Evolutionary conservation across 345 rosid genomes (phyloP).

Genomic region (Clausena lansium): DNA sequence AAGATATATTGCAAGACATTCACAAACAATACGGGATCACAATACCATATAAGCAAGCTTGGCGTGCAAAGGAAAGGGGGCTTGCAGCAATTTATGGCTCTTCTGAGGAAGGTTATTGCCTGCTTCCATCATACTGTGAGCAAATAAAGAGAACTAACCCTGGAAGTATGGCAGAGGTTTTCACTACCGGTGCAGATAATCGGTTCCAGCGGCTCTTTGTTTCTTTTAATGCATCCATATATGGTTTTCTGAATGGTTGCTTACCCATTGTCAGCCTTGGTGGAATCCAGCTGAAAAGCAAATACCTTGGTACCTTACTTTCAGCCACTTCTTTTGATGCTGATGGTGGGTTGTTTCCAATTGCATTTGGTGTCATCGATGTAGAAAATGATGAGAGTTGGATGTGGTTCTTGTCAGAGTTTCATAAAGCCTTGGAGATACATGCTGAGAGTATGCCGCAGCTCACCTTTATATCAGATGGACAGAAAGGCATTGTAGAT

Average conservation of each 20-base stretch:
- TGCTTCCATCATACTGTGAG: conserved; percentile 48
- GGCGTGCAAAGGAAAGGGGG: conserved; percentile 64
- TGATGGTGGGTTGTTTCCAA: conserved; percentile 54
- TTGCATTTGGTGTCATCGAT: conserved; percentile 58
- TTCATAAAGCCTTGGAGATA: conserved; percentile 45
- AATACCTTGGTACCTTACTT: conserved; percentile 56
- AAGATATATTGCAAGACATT: conserved; percentile 54
- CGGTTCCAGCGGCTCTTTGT: conserved; percentile 49
- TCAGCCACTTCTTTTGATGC: conserved; percentile 53
- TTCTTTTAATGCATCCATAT: conserved; percentile 39
- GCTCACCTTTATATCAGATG: conserved; percentile 40
- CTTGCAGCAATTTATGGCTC: conserved; percentile 63
- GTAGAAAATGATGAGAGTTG: conserved; percentile 50
- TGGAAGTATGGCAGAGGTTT: conserved; percentile 46
- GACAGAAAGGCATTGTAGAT: conserved; percentile 39
- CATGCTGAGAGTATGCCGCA: conserved; percentile 32
- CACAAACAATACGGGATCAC: conserved; percentile 48
- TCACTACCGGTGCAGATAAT: conserved; percentile 45
- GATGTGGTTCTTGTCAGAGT: conserved; percentile 59
- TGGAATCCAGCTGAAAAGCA: conserved; percentile 45
- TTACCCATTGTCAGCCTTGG: conserved; percentile 50
- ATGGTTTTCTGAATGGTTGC: conserved; percentile 57
- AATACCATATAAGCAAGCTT: conserved; percentile 61
- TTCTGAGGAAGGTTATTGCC: conserved; percentile 58
- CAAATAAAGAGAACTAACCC: conserved; percentile 49